Evolutionary conservation across 352 stramenopile genomes (phyloP).

Genomic region (Peronospora destructor): DNA sequence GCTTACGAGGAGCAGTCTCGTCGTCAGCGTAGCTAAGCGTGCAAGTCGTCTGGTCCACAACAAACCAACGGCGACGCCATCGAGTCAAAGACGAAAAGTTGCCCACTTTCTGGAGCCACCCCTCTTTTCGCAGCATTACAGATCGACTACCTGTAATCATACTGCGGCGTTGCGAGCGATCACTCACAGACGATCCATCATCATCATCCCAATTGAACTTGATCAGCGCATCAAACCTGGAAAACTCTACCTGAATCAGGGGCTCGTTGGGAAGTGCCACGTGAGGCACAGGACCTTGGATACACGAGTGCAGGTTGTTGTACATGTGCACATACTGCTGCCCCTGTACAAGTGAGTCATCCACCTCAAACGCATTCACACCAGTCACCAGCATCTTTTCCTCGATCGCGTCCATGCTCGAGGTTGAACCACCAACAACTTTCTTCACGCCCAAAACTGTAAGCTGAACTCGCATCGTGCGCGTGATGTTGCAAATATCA

Average conservation of each 20-base stretch:
- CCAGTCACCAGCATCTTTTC: slow-evolving; percentile 78
- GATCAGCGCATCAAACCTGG: slow-evolving; percentile 50
- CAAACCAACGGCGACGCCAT: slow-evolving; percentile 75
- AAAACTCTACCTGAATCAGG: slow-evolving; percentile 67
- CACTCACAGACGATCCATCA: slow-evolving; percentile 20
- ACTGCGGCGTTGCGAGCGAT: slow-evolving; percentile 40
- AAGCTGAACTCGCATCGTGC: slow-evolving; percentile 71
- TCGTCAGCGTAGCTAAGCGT: slow-evolving; percentile 78
- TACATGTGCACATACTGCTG: slow-evolving; percentile 74
- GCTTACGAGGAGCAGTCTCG: slow-evolving; percentile 50
- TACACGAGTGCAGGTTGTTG: slow-evolving; percentile 71
- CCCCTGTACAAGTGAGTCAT: slow-evolving; percentile 56
- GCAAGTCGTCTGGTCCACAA: slow-evolving; percentile 69
- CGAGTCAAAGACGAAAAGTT: slow-evolving; percentile 63
- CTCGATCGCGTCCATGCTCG: slow-evolving; percentile 34
- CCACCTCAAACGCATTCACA: slow-evolving; percentile 79
- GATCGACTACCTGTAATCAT: slow-evolving; percentile 49
- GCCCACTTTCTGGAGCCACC: slow-evolving; percentile 80
- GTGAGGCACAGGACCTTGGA: slow-evolving; percentile 66
- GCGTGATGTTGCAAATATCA: slow-evolving; percentile 58
- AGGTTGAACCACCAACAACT: slow-evolving; percentile 36
- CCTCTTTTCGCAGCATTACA: slow-evolving; percentile 65
- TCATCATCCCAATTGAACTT: slow-evolving; percentile 68
- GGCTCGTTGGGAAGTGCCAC: slow-evolving; percentile 59
- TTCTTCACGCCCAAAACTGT: slow-evolving; percentile 71